Conservation (phyloP, 2,329 filamentous ascomycete species). For the Venturiaceae sp. region DNA sequence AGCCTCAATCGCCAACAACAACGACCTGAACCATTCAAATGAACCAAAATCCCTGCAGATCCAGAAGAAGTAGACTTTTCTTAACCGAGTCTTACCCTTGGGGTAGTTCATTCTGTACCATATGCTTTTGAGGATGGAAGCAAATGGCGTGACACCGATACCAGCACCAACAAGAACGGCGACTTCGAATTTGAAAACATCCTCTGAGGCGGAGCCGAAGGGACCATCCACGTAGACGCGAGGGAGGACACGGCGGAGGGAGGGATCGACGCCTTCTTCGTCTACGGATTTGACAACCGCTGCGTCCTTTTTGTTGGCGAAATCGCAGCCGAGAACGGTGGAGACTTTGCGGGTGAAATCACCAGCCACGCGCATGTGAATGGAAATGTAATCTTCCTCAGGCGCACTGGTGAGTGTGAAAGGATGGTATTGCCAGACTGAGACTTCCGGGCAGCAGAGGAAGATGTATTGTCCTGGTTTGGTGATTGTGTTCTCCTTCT, state of each 20-base stretch:
- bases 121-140: conserved; percentile 62
- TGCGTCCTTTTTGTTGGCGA: conserved; percentile 45
- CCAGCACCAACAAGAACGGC: conserved; percentile 40
- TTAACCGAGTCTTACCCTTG: conserved; percentile 65
- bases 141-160: conserved; percentile 43
- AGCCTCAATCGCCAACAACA: conserved; percentile 75
- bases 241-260: conserved; percentile 63
- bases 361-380: conserved; percentile 75
- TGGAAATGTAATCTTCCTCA: conserved; percentile 83
- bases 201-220: conserved; percentile 77
- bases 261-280: conserved; percentile 55
- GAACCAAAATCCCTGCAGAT: conserved; percentile 80
- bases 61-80: conserved; percentile 92
- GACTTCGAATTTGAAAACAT: conserved; percentile 64
- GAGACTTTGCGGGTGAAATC: conserved; percentile 68
- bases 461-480: conserved; percentile 80
- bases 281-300: conserved; percentile 63
- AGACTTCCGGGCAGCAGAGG: conserved; percentile 77
- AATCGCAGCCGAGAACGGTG: conserved; percentile 64
- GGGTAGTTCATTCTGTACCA: conserved; percentile 92
- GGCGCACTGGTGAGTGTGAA: conserved; percentile 81
- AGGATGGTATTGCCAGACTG: conserved; percentile 81
- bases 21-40: conserved; percentile 81
- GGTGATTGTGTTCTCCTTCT: conserved; percentile 79
- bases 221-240: conserved; percentile 77